phyloP scores from a whole-genome alignment of 208 protist genomes.

The Wallacemonas sp. region DNA sequence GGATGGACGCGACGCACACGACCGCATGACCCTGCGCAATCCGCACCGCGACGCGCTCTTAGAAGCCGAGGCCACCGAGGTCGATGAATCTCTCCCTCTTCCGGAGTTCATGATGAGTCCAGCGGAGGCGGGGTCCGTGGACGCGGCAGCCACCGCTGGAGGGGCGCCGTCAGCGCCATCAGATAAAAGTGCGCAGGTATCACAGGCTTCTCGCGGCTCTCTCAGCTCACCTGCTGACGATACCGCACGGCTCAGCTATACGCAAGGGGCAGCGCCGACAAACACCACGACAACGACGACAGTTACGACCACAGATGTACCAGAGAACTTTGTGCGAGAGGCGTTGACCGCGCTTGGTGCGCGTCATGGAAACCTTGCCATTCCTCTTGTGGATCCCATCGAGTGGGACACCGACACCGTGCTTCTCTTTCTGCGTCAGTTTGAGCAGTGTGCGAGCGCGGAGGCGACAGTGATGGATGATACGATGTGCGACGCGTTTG shows the following conservation, averaged over 20 bases:
- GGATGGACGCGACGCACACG: slow-evolving; percentile 33
- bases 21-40: slow-evolving; percentile 52
- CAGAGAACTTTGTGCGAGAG: slow-evolving; percentile 14
- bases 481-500: slow-evolving; percentile 68
- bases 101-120: slow-evolving; percentile 45
- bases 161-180: not conserved
- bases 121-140: not conserved
- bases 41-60: slow-evolving; percentile 23
- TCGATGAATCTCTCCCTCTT: slow-evolving; percentile 43
- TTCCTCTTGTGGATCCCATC: slow-evolving; percentile 64
- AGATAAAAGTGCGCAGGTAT: too few relatives aligned
- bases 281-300: not conserved
- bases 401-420: slow-evolving; percentile 70
- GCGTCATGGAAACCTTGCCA: slow-evolving; percentile 38
- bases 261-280: not conserved
- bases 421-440: slow-evolving; percentile 43
- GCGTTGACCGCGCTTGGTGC: slow-evolving; percentile 35
- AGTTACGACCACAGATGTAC: not conserved
- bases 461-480: slow-evolving; percentile 50
- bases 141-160: not conserved
- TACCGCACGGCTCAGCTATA: not conserved
- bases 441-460: slow-evolving; percentile 30
- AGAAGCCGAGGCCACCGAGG: slow-evolving; percentile 31
- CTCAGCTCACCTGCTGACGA: not conserved
- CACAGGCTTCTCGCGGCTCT: too few relatives aligned